Percentiles rank a stretch among this genome's conserved stretches.
Conservation (phyloP, 768 basidiomycete species). For the Cystobasidium ongulense region DNA sequence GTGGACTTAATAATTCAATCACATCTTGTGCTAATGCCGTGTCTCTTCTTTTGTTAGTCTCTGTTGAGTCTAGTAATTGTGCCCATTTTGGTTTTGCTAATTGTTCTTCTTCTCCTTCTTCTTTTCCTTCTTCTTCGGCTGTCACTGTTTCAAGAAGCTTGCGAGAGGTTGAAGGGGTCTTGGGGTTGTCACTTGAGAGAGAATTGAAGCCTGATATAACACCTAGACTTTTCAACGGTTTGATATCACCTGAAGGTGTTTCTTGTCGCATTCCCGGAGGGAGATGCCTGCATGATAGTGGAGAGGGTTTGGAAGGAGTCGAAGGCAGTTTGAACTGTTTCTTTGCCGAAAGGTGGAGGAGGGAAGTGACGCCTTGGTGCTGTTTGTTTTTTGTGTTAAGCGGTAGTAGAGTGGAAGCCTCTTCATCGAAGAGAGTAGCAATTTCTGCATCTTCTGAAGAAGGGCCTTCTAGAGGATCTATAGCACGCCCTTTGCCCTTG, state of each 20-base stretch:
- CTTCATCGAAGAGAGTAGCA: background rate
- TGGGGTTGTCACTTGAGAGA: background rate
- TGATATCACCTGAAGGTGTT: background rate
- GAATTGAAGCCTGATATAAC: background rate
- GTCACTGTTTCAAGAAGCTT: background rate
- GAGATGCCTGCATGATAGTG: background rate
- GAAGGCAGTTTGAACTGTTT: constrained; percentile 1
- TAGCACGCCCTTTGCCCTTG: background rate
- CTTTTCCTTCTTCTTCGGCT: background rate
- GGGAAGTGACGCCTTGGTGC: background rate
- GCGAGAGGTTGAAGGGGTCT: background rate
- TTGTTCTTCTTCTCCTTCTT: background rate
- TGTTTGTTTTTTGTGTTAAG: background rate
- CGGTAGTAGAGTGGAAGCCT: background rate
- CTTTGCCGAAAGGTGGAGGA: background rate
- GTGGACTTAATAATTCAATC: constrained; percentile 14
- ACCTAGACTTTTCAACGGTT: background rate
- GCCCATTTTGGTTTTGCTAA: background rate
- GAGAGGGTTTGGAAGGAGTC: background rate
- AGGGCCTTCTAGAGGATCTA: background rate
- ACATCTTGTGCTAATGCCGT: background rate
- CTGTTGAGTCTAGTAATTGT: background rate
- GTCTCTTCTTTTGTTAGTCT: background rate
- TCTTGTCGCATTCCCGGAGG: background rate
- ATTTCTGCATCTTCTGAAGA: background rate